Evolutionary conservation across 345 rosid genomes (phyloP), one percentile per base, ranked within the genome.

Genomic region (Populus alba): DNA sequence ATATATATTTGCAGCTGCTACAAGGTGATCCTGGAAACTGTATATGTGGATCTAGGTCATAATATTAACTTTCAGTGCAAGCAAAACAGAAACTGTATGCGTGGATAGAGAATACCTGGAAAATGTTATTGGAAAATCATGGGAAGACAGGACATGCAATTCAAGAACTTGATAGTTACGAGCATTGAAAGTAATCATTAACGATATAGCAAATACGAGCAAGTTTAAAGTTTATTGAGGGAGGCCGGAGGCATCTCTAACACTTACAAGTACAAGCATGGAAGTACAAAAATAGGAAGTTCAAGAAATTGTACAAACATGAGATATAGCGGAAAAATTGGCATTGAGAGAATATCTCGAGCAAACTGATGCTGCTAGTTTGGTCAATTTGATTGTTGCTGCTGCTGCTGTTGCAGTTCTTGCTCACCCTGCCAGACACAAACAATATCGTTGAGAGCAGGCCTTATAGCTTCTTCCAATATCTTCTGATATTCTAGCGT

Each of bases 401-500:
- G 81, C 53, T 33, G 65, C 49, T 63, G 69, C 47, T 61, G 75
- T 51, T 70, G 77, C 53, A 1, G 71, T 9, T 63, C 72, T 23
- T 53, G 81, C 51, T 79, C 74, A 55, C 37, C 74, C 45, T 79
- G 78, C 82, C 82, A 79, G 61, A 74, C 38, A 62, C 69, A 79
- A 66, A 73, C 81, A 73, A 79, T 79, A 17, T 79, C 81, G 27
- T 73, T 66, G 23, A 79, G 77, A 53, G 77, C 78, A n/a, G 82
- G 82, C 68, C 71, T 69, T 33, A 79, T 68, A 68, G 59, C 69
- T 12, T 79, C 63, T 29, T 79, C 73, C 69, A 79, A 17, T 29
- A 79, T 31, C 78, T 79, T 68, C 70, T 79, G 78, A 73, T 79
- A 79, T 59, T 79, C 82, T 67, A 68, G 13, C 45, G 78, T 68